Conservation (phyloP, 495 filamentous ascomycete genomes). For the Neurospora intermedia region DNA sequence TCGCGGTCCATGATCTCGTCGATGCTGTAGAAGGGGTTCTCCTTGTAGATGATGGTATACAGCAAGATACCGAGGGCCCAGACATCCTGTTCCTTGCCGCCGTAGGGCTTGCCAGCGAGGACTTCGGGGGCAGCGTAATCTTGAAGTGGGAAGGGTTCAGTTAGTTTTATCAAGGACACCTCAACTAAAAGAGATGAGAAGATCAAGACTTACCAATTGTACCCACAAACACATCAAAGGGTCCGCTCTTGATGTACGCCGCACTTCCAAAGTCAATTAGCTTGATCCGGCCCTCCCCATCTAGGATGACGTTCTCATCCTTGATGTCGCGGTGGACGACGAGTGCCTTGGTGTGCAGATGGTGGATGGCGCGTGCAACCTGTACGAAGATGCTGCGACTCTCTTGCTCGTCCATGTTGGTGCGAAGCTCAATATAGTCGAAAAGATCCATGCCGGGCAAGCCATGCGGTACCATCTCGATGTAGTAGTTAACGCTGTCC, state of each 20-base stretch:
- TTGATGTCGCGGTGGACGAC: conserved; percentile 98
- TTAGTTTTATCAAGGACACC: neutral
- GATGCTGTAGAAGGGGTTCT: conserved; percentile 98
- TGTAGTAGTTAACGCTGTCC: conserved; percentile 96
- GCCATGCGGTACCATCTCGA: conserved; percentile 95
- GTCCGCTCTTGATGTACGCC: conserved; percentile 94
- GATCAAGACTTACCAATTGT: conserved; percentile 69
- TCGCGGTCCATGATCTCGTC: conserved; percentile 99
- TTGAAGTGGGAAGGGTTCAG: conserved; percentile 21
- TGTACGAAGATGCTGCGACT: conserved; percentile 92
- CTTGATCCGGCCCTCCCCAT: conserved; percentile 93
- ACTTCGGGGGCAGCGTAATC: conserved; percentile 98
- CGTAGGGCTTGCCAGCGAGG: conserved; percentile 84
- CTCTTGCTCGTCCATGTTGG: conserved; percentile 92
- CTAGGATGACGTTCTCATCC: conserved; percentile 93
- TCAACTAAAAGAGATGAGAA: neutral
- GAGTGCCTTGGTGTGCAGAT: conserved; percentile 80
- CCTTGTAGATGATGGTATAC: conserved; percentile 98
- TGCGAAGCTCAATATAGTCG: conserved; percentile 93
- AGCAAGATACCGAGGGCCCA: conserved; percentile 97
- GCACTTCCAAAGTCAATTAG: conserved; percentile 97
- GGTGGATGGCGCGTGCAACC: conserved; percentile 78
- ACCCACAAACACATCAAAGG: conserved; percentile 98
- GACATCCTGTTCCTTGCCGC: conserved; percentile 93
- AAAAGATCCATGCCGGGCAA: conserved; percentile 98